Conservation (phyloP, 2,329 filamentous ascomycete genomes). For the Alternaria triticimaculans region DNA sequence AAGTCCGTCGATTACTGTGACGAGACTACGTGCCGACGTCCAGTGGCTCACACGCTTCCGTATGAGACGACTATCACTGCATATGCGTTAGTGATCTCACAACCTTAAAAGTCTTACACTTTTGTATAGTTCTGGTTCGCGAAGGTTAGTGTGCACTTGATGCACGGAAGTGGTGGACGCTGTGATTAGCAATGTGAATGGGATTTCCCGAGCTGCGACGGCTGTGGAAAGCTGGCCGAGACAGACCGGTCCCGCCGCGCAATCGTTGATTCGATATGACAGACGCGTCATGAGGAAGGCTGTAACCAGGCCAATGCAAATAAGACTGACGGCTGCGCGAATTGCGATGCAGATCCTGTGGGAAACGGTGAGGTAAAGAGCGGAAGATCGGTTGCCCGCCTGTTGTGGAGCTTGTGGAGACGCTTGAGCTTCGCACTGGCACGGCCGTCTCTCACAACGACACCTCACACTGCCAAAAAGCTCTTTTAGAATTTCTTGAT, state of each 20-base stretch:
- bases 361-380: not conserved
- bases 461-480: not conserved
- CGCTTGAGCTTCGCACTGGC: slow-evolving; percentile 4
- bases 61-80: not conserved
- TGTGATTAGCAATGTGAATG: not conserved
- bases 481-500: slow-evolving; percentile 2
- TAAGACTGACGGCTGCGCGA: not conserved
- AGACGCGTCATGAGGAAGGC: not conserved
- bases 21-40: not conserved
- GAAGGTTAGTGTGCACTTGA: not conserved
- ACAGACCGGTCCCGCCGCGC: not conserved
- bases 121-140: not conserved
- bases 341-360: not conserved
- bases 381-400: not conserved
- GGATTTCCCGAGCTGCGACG: not conserved
- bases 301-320: not conserved
- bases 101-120: not conserved
- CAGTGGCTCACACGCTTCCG: not conserved
- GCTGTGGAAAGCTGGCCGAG: not conserved
- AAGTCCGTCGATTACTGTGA: not conserved
- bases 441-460: not conserved
- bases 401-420: slow-evolving; percentile 3
- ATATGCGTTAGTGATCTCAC: not conserved
- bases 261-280: not conserved
- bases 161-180: not conserved